Percentiles rank a stretch among this genome's conserved stretches.
These are phyloP conservation scores for Cryptococcus deneoformans DNA, from an alignment of 1,284 basidiomycete genomes.

Conservation along the genomic window DNA sequence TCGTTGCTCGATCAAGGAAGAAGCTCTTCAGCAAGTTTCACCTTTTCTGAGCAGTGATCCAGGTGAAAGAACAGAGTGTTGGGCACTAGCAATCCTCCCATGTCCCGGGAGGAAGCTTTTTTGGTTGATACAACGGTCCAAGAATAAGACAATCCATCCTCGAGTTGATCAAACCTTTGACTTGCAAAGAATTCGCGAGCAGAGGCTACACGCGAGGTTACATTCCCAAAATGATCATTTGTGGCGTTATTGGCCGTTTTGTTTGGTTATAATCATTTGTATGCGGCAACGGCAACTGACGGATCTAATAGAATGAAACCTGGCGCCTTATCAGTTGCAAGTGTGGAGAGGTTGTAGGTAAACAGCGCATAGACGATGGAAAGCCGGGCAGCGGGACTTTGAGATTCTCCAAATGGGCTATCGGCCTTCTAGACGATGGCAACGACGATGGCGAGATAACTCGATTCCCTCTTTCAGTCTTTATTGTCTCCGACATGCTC, in stretches of 20 bases:
- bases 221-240: slow-evolving; percentile 1
- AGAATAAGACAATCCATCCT: slow-evolving; percentile 57
- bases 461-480: slow-evolving; percentile 72
- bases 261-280: slow-evolving; percentile 14
- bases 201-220: slow-evolving; percentile 67
- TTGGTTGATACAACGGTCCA: slow-evolving; percentile 89
- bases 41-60: neutral
- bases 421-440: slow-evolving; percentile 62
- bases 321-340: slow-evolving; percentile 67
- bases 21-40: slow-evolving; percentile 11
- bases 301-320: slow-evolving; percentile 51
- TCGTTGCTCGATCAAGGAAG: neutral
- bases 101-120: slow-evolving; percentile 31
- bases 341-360: slow-evolving; percentile 73
- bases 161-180: slow-evolving; percentile 27
- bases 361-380: slow-evolving; percentile 52
- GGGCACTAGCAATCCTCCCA: neutral
- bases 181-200: slow-evolving; percentile 58
- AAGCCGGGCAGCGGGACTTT: slow-evolving; percentile 47
- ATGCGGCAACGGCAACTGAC: slow-evolving; percentile 15
- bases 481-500: slow-evolving; percentile 79
- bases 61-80: slow-evolving; percentile 2
- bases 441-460: slow-evolving; percentile 54
- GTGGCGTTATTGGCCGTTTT: neutral
- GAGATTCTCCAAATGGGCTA: slow-evolving; percentile 73